These are phyloP conservation scores for Lactarius hatsudake DNA, from an alignment of 768 basidiomycete species.

Conservation along the genomic window DNA sequence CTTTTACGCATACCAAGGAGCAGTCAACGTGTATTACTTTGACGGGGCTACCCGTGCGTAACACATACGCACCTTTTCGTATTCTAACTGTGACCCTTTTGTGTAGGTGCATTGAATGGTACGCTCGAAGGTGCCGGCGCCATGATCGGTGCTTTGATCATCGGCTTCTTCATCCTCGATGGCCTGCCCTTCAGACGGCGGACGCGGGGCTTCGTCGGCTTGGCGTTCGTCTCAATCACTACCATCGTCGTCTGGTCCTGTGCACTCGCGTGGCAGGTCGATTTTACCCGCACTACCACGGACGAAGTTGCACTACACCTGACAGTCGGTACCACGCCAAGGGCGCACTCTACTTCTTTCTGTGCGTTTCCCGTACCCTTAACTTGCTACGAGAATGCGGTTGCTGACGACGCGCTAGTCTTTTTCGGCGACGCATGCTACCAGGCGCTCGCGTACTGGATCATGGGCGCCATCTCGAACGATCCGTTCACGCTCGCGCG, in stretches of 20 bases:
- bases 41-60: conserved; percentile 42
- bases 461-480: conserved; percentile 44
- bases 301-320: conserved; percentile 34
- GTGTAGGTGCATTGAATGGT: conserved; percentile 37
- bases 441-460: conserved; percentile 41
- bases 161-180: conserved; percentile 43
- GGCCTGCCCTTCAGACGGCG: conserved; percentile 35
- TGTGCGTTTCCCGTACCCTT: conserved; percentile 30
- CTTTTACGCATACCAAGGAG: conserved; percentile 47
- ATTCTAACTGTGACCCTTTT: not conserved
- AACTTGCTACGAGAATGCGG: too few species aligned
- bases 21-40: conserved; percentile 40
- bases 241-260: conserved; percentile 40
- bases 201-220: conserved; percentile 40
- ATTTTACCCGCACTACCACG: conserved; percentile 34
- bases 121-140: conserved; percentile 41
- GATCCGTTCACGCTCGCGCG: conserved; percentile 46
- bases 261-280: conserved; percentile 41
- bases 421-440: conserved; percentile 40
- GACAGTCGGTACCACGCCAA: conserved; percentile 37
- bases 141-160: conserved; percentile 42
- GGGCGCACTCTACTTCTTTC: conserved; percentile 42
- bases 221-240: conserved; percentile 35
- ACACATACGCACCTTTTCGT: not conserved
- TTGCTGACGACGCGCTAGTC: conserved; percentile 28